Percentiles rank a stretch among this genome's conserved stretches.
phyloP scores from a whole-genome alignment of 1,139 yeast genomes.

The Saccharomyces hybrid region DNA sequence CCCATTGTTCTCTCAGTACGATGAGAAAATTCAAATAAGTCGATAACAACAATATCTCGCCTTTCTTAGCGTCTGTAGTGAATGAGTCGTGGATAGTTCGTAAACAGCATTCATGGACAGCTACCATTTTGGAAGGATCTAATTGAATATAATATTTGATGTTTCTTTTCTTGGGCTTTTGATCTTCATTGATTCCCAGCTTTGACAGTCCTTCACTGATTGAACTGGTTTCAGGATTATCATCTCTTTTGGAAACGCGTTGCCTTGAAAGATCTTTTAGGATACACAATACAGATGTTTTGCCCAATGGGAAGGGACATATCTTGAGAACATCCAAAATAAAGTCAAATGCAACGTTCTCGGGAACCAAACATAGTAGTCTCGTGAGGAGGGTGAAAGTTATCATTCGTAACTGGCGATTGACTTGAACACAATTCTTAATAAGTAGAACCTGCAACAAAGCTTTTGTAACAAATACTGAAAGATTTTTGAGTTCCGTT shows the following conservation, averaged over 20 bases:
- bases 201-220: slow-evolving; percentile 10
- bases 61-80: slow-evolving; percentile 6
- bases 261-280: slow-evolving; percentile 47
- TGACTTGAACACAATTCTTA: slow-evolving; percentile 31
- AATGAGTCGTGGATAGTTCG: slow-evolving; percentile 10
- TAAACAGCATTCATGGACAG: slow-evolving; percentile 19
- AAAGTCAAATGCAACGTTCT: slow-evolving; percentile 50
- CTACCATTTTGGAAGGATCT: slow-evolving; percentile 19
- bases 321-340: slow-evolving; percentile 53
- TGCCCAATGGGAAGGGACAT: slow-evolving; percentile 59
- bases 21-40: slow-evolving; percentile 21
- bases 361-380: slow-evolving; percentile 49
- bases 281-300: slow-evolving; percentile 55
- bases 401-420: slow-evolving; percentile 25
- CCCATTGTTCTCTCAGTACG: slow-evolving; percentile 22
- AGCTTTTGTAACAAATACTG: slow-evolving; percentile 31
- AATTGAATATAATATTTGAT: slow-evolving; percentile 13
- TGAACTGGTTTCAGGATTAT: background rate
- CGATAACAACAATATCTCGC: slow-evolving; percentile 14
- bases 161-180: background rate
- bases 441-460: slow-evolving; percentile 41
- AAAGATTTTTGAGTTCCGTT: slow-evolving; percentile 21
- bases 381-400: slow-evolving; percentile 47
- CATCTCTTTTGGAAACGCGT: slow-evolving; percentile 25
- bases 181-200: slow-evolving; percentile 8